Conservation (phyloP, 805 yeast genomes). For the Lachancea nothofagi region DNA sequence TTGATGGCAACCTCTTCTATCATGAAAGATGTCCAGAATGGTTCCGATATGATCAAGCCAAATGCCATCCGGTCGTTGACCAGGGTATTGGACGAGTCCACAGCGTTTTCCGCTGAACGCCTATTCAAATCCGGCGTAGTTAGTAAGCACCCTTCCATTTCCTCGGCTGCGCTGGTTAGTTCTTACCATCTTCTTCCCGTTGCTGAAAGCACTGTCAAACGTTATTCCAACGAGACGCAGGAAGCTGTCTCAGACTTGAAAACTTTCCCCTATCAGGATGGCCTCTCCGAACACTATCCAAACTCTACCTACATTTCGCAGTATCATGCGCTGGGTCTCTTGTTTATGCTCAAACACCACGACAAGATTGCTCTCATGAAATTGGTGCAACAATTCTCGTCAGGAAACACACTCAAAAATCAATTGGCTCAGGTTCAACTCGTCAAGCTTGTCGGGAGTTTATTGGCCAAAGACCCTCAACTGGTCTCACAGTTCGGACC, state of each 20-base stretch:
- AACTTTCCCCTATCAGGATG: constrained; percentile 36
- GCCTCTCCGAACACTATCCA: constrained; percentile 46
- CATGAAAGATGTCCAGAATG: constrained; percentile 95
- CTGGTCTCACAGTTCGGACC: constrained; percentile 41
- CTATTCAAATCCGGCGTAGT: constrained; percentile 88
- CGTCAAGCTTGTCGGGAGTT: constrained; percentile 72
- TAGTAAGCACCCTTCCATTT: constrained; percentile 77
- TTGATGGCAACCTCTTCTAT: constrained; percentile 97
- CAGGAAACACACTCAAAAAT: constrained; percentile 59
- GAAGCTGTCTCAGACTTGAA: constrained; percentile 62
- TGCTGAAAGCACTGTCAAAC: constrained; percentile 84
- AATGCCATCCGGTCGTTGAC: constrained; percentile 90
- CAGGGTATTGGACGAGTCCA: constrained; percentile 81
- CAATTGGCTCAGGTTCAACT: constrained; percentile 82
- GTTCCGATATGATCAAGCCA: constrained; percentile 81
- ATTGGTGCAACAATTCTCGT: constrained; percentile 70
- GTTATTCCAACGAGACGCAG: constrained; percentile 91
- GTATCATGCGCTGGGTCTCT: constrained; percentile 90
- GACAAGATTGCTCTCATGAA: constrained; percentile 93
- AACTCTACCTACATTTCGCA: constrained; percentile 78
- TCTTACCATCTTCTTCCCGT: constrained; percentile 86
- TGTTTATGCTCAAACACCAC: constrained; percentile 81
- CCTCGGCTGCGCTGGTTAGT: constrained; percentile 91
- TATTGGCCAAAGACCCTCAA: constrained; percentile 66
- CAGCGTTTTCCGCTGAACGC: constrained; percentile 91